Evolutionary conservation across 1,284 basidiomycete genomes (phyloP), one percentile per base, ranked within the genome.

Genomic region (Veloboletus limbatus): DNA sequence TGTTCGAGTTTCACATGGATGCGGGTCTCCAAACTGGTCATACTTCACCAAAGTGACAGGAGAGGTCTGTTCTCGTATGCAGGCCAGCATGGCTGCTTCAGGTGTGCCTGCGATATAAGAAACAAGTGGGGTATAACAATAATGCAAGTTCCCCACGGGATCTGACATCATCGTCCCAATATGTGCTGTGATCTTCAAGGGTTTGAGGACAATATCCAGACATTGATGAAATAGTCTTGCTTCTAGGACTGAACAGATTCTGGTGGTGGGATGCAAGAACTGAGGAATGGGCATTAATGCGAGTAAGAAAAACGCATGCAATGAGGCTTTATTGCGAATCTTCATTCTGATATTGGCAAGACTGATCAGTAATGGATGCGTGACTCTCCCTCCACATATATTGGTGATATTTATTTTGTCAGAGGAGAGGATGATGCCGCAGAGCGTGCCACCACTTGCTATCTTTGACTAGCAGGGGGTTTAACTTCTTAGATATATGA

Each of bases 401-500:
- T 54, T 50, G 3, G 66, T 62, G 8, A 69, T 60, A 16, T 55
- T 57, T 1, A 61, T 70, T 41, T 69, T 69, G 35, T 70, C 63
- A 0, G 62, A 65, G 0, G 68, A 62, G 6, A 63, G 30, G 17
- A 69, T 52, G 58, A 48, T 21, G 51, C 50, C 22, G 62, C 40
- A 32, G 13, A 50, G 17, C 7, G 40, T 47, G 20, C 13, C 40
- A 8, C 30, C 25, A 51, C 66, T 62, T 2, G 32, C 22, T 20
- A 46, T 28, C 3, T 36, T 10, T 40, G 21, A 32, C 44, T 46
- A 38, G 21, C 10, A 25, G 17, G 33, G 13, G 32, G 25, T 13
- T n/a, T 13, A 6, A 7, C 11, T 14, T n/a, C n/a, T 24, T n/a
- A 7, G 13, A 45, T 31, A 4, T 26, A 21, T 18, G 10, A 22